phyloP scores from a whole-genome alignment of 2,329 filamentous ascomycete genomes.

The Daldinia eschscholtzii region DNA sequence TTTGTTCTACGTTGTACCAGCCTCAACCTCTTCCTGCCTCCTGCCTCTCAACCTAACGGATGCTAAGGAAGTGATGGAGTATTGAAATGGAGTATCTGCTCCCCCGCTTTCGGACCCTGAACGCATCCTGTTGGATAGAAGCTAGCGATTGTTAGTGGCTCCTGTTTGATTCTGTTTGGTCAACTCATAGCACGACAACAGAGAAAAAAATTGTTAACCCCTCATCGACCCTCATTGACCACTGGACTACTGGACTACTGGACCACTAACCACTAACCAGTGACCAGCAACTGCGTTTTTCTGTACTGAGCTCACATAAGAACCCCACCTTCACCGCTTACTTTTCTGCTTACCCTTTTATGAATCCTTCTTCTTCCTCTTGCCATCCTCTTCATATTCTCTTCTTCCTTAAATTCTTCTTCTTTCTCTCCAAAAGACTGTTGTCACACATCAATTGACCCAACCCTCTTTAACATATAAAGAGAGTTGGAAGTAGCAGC shows the following conservation, averaged over 20 bases:
- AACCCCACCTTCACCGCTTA: conserved; percentile 39
- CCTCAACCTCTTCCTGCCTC: not conserved
- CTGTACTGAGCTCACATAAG: conserved; percentile 33
- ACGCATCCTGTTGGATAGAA: conserved; percentile 24
- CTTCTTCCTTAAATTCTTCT: conserved; percentile 36
- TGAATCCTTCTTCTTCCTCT: conserved; percentile 24
- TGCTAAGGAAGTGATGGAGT: conserved; percentile 25
- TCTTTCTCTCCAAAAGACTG: conserved; percentile 39
- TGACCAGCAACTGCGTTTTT: not conserved
- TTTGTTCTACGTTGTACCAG: conserved; percentile 1
- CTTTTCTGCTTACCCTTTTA: conserved; percentile 24
- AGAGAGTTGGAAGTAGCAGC: conserved; percentile 48
- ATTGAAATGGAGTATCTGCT: conserved; percentile 21
- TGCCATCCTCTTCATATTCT: conserved; percentile 30
- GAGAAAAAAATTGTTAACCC: conserved; percentile 42
- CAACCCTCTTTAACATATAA: conserved; percentile 29
- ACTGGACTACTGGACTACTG: too few species aligned
- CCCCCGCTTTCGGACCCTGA: conserved; percentile 48
- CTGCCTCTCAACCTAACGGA: conserved; percentile 13
- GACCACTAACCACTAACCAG: not conserved
- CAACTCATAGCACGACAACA: conserved; percentile 42
- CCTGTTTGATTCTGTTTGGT: conserved; percentile 21
- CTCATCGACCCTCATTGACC: conserved; percentile 23
- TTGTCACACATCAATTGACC: conserved; percentile 37
- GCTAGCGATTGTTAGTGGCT: conserved; percentile 11